These are phyloP conservation scores for Trichophaea hybrida DNA, from an alignment of 2,329 filamentous ascomycete species.

Conservation along the genomic window DNA sequence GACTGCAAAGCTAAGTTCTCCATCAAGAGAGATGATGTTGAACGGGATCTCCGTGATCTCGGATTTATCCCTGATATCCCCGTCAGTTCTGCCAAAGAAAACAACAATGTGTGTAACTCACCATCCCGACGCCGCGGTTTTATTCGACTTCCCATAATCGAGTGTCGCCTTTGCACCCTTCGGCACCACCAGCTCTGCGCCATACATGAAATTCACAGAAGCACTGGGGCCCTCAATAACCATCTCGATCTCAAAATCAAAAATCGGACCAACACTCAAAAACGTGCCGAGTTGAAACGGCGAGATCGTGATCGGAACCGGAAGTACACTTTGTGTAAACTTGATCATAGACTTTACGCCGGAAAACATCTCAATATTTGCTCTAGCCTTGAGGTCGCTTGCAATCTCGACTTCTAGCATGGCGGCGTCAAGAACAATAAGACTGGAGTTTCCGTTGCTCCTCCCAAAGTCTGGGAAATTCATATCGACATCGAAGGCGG, in stretches of 20 bases:
- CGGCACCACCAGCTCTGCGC: not conserved
- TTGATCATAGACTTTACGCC: not conserved
- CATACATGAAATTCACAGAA: not conserved
- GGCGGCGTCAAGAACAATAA: not conserved
- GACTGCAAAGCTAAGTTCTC: conserved; percentile 5
- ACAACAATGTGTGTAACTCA: not conserved
- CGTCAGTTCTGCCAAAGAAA: not conserved
- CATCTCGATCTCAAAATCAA: not conserved
- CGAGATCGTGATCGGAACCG: not conserved
- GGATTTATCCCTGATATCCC: conserved; percentile 7
- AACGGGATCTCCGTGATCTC: conserved; percentile 7
- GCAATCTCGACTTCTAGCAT: not conserved
- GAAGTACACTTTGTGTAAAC: not conserved
- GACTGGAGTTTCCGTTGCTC: not conserved
- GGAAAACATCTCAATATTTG: not conserved
- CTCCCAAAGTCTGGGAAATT: not conserved
- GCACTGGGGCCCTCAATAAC: not conserved
- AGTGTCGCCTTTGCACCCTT: not conserved
- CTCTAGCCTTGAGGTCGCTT: not conserved
- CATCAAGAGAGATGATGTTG: conserved; percentile 5
- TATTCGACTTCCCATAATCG: not conserved
- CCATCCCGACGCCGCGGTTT: not conserved
- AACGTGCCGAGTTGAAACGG: not conserved
- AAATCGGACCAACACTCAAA: not conserved
- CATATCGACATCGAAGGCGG: not conserved